Conservation (phyloP, 139 green algal species). For the Chlorella vulgaris region DNA sequence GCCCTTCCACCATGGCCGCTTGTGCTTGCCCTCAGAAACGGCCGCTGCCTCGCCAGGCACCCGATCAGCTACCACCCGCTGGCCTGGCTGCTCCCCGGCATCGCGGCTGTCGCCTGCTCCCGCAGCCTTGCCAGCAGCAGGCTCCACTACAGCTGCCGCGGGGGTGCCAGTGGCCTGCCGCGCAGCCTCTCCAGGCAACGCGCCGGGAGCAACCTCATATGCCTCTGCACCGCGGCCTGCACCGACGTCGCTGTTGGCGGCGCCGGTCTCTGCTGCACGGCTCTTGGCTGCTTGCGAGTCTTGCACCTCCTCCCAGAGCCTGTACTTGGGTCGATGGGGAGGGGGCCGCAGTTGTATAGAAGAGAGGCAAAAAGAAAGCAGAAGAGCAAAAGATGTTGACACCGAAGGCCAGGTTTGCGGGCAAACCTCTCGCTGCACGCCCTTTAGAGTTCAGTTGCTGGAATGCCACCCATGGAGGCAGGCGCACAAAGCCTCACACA, state of each 20-base stretch:
- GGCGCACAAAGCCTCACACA: too few species aligned
- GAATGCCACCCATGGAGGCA: too few species aligned
- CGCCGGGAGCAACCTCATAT: neutral
- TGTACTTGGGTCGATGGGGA: neutral
- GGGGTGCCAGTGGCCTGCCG: neutral
- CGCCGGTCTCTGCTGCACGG: neutral
- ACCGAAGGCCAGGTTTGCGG: too few species aligned
- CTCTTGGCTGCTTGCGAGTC: neutral
- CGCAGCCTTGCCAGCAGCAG: neutral
- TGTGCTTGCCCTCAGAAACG: too few species aligned
- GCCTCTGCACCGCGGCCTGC: neutral
- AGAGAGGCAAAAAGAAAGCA: neutral
- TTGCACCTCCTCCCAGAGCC: slow-evolving; percentile 12
- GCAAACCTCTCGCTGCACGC: too few species aligned
- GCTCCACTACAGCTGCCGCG: neutral
- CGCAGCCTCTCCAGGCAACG: neutral
- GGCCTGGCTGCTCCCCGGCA: too few species aligned
- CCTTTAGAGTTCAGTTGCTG: too few species aligned
- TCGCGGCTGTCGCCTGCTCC: too few species aligned
- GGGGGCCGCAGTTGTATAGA: neutral
- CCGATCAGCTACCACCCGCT: too few species aligned
- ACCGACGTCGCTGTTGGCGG: neutral
- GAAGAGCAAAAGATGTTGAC: neutral
- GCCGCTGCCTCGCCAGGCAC: neutral
- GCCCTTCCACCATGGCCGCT: slow-evolving; percentile 1